Conservation (phyloP, 371 early-diverging fungal genomes). For the Mortierella sp. region DNA sequence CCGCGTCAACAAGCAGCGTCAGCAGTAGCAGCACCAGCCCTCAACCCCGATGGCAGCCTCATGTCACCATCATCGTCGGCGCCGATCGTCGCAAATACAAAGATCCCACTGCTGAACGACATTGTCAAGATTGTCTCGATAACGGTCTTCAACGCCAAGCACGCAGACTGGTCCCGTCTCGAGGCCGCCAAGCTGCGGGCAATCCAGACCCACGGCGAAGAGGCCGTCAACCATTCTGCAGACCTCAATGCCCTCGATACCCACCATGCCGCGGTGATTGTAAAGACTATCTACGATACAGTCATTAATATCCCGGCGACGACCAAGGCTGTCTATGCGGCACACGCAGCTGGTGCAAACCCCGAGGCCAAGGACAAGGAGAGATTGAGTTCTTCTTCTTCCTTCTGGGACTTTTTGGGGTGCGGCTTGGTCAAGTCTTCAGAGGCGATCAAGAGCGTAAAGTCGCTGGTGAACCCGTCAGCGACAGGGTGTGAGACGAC, state of each 20-base stretch:
- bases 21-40: no score
- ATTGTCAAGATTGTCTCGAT: slow-evolving; percentile 27
- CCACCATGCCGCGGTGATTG: slow-evolving; percentile 19
- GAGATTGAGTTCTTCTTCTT: not conserved
- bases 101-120: slow-evolving; percentile 29
- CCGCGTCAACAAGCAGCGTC: not conserved
- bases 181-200: slow-evolving; percentile 31
- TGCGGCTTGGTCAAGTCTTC: slow-evolving; percentile 19
- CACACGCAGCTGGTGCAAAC: not conserved
- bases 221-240: slow-evolving; percentile 5
- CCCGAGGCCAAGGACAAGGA: not conserved
- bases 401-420: slow-evolving; percentile 19
- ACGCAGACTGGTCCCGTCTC: slow-evolving; percentile 29
- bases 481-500: slow-evolving; percentile 18
- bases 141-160: slow-evolving; percentile 15
- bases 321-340: slow-evolving; percentile 2
- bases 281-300: slow-evolving; percentile 37
- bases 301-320: slow-evolving; percentile 23
- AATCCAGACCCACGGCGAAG: slow-evolving; percentile 30
- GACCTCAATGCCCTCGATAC: slow-evolving; percentile 21
- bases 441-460: slow-evolving; percentile 10
- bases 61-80: not conserved
- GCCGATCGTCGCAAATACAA: not conserved
- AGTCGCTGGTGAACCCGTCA: slow-evolving; percentile 11
- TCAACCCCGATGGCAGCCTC: not conserved